A percentile compares a stretch with the other conserved stretches of the same genome.
Evolutionary conservation across 148 eudicot species (phyloP).

Genomic region (Simmondsia chinensis): DNA sequence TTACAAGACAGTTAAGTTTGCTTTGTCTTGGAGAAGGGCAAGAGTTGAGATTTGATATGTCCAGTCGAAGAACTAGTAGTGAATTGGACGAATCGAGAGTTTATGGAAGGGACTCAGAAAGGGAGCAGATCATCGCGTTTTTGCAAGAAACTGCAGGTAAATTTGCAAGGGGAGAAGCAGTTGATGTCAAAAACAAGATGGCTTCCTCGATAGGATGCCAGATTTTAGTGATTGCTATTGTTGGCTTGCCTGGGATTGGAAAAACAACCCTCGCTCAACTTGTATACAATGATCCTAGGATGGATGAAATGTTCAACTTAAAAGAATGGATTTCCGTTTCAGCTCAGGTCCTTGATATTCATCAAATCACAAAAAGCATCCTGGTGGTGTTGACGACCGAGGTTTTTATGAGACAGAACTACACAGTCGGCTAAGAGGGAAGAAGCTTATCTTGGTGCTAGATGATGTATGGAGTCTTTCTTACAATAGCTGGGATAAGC

Average conservation of each 20-base stretch:
- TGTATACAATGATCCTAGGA: conserved; percentile 1
- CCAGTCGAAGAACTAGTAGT: conserved; percentile 4
- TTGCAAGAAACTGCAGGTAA: not conserved
- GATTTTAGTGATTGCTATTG: conserved; percentile 4
- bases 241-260: conserved; percentile 21
- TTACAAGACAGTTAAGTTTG: conserved; percentile 8
- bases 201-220: not conserved
- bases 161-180: not conserved
- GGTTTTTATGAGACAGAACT: no score
- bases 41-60: no score
- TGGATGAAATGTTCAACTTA: not conserved
- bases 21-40: conserved; percentile 13
- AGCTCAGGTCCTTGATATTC: not conserved
- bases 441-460: conserved; percentile 6
- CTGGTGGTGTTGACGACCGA: not conserved
- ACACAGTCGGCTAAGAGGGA: no score
- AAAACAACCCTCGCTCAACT: conserved; percentile 23
- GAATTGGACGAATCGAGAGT: not conserved
- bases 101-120: conserved; percentile 11
- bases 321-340: conserved; percentile 22
- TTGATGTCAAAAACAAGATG: no score
- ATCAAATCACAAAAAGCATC: conserved; percentile 10
- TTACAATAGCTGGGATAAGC: not conserved
- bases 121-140: conserved; percentile 5
- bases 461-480: conserved; percentile 11